phyloP scores from a whole-genome alignment of 2,329 filamentous ascomycete genomes.

The Pseudopyricularia cyperi region DNA sequence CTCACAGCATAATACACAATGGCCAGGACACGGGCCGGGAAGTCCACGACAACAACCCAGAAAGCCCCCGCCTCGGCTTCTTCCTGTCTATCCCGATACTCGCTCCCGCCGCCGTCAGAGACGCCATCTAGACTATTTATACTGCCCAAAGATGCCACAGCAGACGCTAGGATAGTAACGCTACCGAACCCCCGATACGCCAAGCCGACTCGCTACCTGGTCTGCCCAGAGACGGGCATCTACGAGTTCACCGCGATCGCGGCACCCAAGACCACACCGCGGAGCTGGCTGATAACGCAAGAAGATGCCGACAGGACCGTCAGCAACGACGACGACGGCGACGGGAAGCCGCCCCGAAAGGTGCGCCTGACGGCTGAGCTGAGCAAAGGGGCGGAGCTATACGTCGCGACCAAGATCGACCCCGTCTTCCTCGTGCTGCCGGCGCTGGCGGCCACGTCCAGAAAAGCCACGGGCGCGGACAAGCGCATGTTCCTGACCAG shows the following conservation, averaged over 20 bases:
- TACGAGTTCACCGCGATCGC: constrained; percentile 51
- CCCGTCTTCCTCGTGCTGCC: constrained; percentile 74
- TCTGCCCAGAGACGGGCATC: constrained; percentile 47
- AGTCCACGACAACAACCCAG: constrained; percentile 14
- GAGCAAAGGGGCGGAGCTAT: constrained; percentile 58
- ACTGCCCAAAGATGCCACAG: constrained; percentile 39
- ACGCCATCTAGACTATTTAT: constrained; percentile 46
- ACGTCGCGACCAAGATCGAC: constrained; percentile 74
- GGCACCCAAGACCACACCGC: constrained; percentile 36
- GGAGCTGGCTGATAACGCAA: constrained; percentile 44
- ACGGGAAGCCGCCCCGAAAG: background rate
- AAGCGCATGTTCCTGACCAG: constrained; percentile 55
- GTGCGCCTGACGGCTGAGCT: constrained; percentile 19
- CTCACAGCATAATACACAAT: background rate
- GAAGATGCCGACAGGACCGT: constrained; percentile 15
- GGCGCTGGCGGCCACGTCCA: constrained; percentile 38
- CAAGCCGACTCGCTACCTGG: constrained; percentile 44
- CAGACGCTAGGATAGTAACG: constrained; percentile 44
- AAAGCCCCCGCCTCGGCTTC: constrained; percentile 5
- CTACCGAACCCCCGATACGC: constrained; percentile 45
- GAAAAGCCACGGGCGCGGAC: constrained; percentile 21
- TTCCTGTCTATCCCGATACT: constrained; percentile 23
- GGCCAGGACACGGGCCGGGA: constrained; percentile 29
- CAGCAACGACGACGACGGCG: constrained; percentile 6
- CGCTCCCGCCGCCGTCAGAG: constrained; percentile 22